Evolutionary conservation across 495 filamentous ascomycete genomes (phyloP).

Genomic region (Monascus purpureus): DNA sequence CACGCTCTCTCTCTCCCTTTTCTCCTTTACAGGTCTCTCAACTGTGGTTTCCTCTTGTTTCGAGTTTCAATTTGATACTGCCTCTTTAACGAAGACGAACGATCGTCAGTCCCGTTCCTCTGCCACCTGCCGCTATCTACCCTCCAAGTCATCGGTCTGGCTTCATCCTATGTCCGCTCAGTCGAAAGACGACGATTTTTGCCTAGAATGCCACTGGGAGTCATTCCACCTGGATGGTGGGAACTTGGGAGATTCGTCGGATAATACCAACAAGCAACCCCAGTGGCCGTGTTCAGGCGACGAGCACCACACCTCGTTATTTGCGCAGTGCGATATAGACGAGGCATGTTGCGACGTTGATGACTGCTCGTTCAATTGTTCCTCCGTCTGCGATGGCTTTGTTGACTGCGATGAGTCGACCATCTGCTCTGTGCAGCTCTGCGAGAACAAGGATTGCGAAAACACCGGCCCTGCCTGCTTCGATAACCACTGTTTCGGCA

Average conservation of each 20-base stretch:
- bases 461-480: conserved; percentile 25
- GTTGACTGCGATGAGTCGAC: conserved; percentile 28
- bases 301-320: conserved; percentile 14
- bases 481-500: conserved; percentile 26
- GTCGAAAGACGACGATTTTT: conserved; percentile 21
- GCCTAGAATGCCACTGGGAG: conserved; percentile 33
- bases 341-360: conserved; percentile 31
- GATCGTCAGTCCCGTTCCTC: too few species aligned
- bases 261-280: conserved; percentile 6
- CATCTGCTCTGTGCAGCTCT: conserved; percentile 24
- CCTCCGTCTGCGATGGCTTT: conserved; percentile 30
- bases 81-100: too few species aligned
- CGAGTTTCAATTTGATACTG: too few species aligned
- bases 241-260: conserved; percentile 10
- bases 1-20: too few species aligned
- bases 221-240: conserved; percentile 24
- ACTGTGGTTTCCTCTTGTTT: too few species aligned
- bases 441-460: conserved; percentile 19
- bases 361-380: conserved; percentile 27
- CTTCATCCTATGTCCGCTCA: conserved; percentile 27
- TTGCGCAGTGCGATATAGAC: conserved; percentile 17
- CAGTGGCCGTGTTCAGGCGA: conserved; percentile 22
- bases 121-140: too few species aligned
- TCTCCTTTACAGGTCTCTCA: too few species aligned
- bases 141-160: too few species aligned